These are phyloP conservation scores for Venturia pyrina DNA, from an alignment of 2,329 filamentous ascomycete genomes.

Conservation along the genomic window DNA sequence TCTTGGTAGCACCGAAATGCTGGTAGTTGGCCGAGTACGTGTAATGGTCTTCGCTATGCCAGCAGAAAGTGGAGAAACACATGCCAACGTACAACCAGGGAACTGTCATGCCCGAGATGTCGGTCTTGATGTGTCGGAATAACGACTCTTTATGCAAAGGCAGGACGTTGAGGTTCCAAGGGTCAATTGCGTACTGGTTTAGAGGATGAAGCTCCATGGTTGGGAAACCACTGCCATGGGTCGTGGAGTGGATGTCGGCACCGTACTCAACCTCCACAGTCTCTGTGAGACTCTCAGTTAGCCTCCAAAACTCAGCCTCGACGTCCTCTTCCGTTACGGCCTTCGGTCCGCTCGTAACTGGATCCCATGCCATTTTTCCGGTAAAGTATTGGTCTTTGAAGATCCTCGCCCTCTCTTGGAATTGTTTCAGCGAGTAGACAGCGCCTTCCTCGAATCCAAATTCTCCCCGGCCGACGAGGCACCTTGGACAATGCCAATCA, in stretches of 20 bases:
- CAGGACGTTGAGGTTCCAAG: conserved; percentile 92
- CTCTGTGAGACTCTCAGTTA: conserved; percentile 88
- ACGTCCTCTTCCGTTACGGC: conserved; percentile 91
- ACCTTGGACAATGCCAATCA: conserved; percentile 95
- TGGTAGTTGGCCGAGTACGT: conserved; percentile 98
- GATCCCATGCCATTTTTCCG: conserved; percentile 79
- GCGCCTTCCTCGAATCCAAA: conserved; percentile 97
- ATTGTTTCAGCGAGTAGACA: conserved; percentile 87
- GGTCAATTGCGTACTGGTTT: conserved; percentile 77
- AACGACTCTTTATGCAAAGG: conserved; percentile 85
- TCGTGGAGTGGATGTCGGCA: conserved; percentile 95
- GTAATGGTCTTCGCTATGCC: conserved; percentile 98
- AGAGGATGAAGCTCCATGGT: conserved; percentile 85
- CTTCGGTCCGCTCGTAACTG: conserved; percentile 67
- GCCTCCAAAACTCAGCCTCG: conserved; percentile 90
- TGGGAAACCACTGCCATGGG: conserved; percentile 92
- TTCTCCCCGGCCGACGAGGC: conserved; percentile 89
- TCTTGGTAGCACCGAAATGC: conserved; percentile 96
- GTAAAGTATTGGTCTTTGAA: conserved; percentile 95
- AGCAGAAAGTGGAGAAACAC: conserved; percentile 99
- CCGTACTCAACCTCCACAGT: conserved; percentile 97
- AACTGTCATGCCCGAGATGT: conserved; percentile 98
- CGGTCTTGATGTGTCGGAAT: conserved; percentile 94
- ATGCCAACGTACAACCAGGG: conserved; percentile 99
- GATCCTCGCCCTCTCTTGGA: conserved; percentile 88